Percentiles rank a stretch among this genome's conserved stretches.
These are phyloP conservation scores for Anethum foeniculum DNA, from an alignment of 140 eudicot species.

Conservation along the genomic window DNA sequence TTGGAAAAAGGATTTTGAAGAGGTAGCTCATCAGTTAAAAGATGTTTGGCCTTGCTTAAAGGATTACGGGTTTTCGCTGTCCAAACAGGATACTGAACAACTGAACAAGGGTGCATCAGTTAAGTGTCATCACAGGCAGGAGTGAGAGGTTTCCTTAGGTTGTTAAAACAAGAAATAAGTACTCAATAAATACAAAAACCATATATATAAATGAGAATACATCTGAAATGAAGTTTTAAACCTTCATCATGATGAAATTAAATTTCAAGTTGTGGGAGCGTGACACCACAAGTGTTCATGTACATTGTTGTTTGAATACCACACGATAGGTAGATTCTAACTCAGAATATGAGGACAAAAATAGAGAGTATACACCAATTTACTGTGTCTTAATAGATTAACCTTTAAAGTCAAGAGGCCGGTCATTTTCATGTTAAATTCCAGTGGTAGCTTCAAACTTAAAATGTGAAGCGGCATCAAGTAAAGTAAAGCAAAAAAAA, in stretches of 20 bases:
- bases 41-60: neutral
- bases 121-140: too few species aligned
- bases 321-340: neutral
- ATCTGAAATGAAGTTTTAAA: neutral
- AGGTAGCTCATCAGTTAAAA: neutral
- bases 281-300: neutral
- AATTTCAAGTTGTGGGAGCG: neutral
- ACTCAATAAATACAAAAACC: neutral
- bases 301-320: neutral
- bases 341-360: neutral
- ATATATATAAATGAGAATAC: neutral
- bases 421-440: neutral
- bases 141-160: neutral
- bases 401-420: neutral
- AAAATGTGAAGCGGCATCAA: neutral
- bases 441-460: neutral
- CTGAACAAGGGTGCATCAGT: neutral
- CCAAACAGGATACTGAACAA: neutral
- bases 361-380: neutral
- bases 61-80: neutral
- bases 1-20: neutral
- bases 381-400: neutral
- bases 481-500: neutral
- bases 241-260: neutral
- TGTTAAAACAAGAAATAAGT: neutral